Evolutionary conservation across 1,284 basidiomycete genomes (phyloP), one percentile per base, ranked within the genome.

Genomic region (Cryptococcus floricola): DNA sequence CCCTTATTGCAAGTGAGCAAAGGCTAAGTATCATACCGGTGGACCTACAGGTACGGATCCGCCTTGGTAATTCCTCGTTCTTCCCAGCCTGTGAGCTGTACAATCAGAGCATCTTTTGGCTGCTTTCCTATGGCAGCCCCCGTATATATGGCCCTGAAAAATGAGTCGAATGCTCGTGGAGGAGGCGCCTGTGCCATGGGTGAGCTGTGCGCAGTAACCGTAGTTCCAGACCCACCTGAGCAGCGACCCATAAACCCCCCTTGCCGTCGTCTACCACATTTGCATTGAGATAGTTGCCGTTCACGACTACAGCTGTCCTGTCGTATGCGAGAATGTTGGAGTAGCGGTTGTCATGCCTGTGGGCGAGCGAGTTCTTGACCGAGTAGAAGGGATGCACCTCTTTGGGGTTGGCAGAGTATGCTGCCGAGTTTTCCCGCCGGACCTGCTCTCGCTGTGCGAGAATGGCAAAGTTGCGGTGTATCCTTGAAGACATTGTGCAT

Each of bases 291-390:
- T 74, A 75, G 27, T 54, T 56, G 10, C 56, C 59, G 18, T 61
- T 53, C 1, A 62, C 62, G 2, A 37, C 39, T 4, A 74, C 69
- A 9, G 66, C 62, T 1, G 70, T 70, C 39, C 71, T 63, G 60
- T 76, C 74, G 51, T 76, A 76, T 3, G 74, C 67, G 14, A 68
- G 53, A 18, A 76, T 67, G 49, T 76, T 68, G 28, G 60, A 58
- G 55, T 76, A 76, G 18, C 74, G 64, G 55, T 76, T 76, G 28
- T 53, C 51, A 0, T 14, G 37, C 37, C 54, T 43, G 50, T 70
- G 48, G 19, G 53, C 52, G 23, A 59, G 23, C 13, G 66, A 69
- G 25, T 64, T 60, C 5, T 47, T 42, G 46, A 67, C 64, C n/a
- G 66, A 65, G 51, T 70, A 71, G 56, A 65, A 70, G 4, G 34